Evolutionary conservation across 1,284 basidiomycete species (phyloP), one percentile per base, ranked within the genome.

Genomic region (Paramarasmius palmivorus): DNA sequence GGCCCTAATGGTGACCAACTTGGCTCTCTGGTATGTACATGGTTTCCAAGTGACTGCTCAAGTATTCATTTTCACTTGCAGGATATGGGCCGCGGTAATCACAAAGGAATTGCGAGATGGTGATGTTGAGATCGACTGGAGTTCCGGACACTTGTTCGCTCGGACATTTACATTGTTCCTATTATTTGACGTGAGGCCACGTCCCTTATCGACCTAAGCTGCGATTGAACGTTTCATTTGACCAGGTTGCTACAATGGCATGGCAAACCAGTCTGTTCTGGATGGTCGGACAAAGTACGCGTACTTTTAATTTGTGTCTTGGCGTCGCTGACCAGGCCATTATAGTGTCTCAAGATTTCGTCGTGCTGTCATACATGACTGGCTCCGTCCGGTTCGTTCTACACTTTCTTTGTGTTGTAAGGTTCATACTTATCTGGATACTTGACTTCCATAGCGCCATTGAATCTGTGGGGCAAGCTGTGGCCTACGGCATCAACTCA

Each of bases 401-500:
- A n/a, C n/a, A n/a, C n/a, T n/a, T n/a, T n/a, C n/a, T n/a, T n/a
- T n/a, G n/a, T n/a, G n/a, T n/a, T n/a, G n/a, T n/a, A n/a, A n/a
- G n/a, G n/a, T n/a, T n/a, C n/a, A n/a, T n/a, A n/a, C n/a, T n/a
- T n/a, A n/a, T n/a, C n/a, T n/a, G n/a, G n/a, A n/a, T n/a, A n/a
- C n/a, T n/a, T n/a, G n/a, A n/a, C n/a, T n/a, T n/a, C n/a, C n/a
- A n/a, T n/a, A n/a, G 68, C 22, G 68, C 67, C 20, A 62, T 70
- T 14, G 68, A 70, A 49, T 69, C 66, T 50, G 67, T 65, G 15
- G 68, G 68, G 2, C 67, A 68, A 52, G 68, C 68, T 3, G 68
- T 70, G 39, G 68, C 68, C 34, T 70, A 65, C 44, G 68, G 67
- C 4, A 68, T 70, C 58, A 70, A 70, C 52, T 70, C 68, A 10